phyloP scores from a whole-genome alignment of 2,329 filamentous ascomycete genomes.

The Aspergillus jensenii region DNA sequence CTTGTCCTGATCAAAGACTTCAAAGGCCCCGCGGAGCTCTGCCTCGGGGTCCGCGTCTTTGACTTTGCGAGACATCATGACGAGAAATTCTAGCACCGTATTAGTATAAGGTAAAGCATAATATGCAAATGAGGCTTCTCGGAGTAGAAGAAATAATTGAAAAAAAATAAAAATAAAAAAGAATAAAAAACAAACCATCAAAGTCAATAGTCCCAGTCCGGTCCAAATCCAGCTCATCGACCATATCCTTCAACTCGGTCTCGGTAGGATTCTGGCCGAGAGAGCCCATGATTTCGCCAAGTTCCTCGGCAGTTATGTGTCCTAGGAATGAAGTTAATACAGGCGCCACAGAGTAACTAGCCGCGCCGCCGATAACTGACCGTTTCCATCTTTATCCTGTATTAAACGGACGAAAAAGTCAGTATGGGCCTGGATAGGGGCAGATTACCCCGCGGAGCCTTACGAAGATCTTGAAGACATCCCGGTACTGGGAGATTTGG shows the following conservation, averaged over 20 bases:
- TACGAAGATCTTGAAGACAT: background rate
- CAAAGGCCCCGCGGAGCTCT: background rate
- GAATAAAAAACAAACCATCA: background rate
- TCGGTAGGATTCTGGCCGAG: background rate
- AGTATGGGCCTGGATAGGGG: background rate
- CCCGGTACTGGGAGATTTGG: background rate
- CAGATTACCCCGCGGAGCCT: background rate
- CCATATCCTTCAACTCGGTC: background rate
- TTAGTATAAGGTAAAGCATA: background rate
- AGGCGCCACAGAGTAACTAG: background rate
- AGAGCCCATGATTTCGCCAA: background rate
- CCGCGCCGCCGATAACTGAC: background rate
- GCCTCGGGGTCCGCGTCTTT: background rate
- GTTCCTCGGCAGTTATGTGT: background rate
- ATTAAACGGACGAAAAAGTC: background rate
- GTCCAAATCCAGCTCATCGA: background rate
- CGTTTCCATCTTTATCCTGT: conserved; percentile 1
- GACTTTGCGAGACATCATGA: conserved; percentile 2
- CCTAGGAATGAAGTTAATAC: background rate
- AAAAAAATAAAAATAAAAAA: no score
- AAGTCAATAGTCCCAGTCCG: background rate
- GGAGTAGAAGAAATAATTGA: no score
- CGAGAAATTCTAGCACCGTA: background rate
- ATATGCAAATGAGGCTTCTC: background rate
- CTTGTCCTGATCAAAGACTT: background rate